Percentiles rank a stretch among this genome's conserved stretches.
phyloP scores from a whole-genome alignment of 495 filamentous ascomycete genomes.

The Lophiotrema nucula region DNA sequence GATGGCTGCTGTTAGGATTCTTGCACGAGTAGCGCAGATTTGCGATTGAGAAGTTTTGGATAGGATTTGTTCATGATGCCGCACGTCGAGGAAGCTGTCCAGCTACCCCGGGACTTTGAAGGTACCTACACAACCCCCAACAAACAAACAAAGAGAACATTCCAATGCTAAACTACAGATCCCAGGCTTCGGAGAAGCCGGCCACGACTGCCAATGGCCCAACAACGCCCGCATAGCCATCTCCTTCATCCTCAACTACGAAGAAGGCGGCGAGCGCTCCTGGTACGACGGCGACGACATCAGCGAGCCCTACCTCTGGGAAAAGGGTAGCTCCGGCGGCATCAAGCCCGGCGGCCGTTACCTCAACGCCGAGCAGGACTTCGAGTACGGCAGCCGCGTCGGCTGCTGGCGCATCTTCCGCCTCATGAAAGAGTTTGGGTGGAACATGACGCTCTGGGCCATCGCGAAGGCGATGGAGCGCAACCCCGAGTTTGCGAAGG shows the following conservation, averaged over 20 bases:
- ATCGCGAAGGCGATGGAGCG: conserved; percentile 37
- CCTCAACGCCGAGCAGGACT: conserved; percentile 40
- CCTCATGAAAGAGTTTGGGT: conserved; percentile 38
- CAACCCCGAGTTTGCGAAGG: conserved; percentile 35
- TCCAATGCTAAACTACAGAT: not conserved
- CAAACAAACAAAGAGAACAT: no score
- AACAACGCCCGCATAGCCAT: conserved; percentile 38
- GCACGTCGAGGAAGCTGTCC: conserved; percentile 31
- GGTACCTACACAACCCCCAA: conserved; percentile 20
- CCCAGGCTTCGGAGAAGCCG: conserved; percentile 32
- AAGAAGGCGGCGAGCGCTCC: conserved; percentile 38
- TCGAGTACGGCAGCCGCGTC: conserved; percentile 37
- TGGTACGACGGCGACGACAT: conserved; percentile 35
- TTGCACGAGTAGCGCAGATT: no score
- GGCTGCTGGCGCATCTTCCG: conserved; percentile 38
- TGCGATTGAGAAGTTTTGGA: no score
- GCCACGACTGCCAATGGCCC: conserved; percentile 35
- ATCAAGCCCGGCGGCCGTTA: conserved; percentile 33
- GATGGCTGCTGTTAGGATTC: no score
- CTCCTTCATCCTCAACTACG: conserved; percentile 42
- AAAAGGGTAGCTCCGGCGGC: conserved; percentile 36
- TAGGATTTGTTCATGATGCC: conserved; percentile 29
- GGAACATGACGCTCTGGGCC: conserved; percentile 38
- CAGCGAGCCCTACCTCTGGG: conserved; percentile 39
- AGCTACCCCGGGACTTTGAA: conserved; percentile 38